Conservation (phyloP, 2,329 filamentous ascomycete genomes). For the Tympanopsis confertula region DNA sequence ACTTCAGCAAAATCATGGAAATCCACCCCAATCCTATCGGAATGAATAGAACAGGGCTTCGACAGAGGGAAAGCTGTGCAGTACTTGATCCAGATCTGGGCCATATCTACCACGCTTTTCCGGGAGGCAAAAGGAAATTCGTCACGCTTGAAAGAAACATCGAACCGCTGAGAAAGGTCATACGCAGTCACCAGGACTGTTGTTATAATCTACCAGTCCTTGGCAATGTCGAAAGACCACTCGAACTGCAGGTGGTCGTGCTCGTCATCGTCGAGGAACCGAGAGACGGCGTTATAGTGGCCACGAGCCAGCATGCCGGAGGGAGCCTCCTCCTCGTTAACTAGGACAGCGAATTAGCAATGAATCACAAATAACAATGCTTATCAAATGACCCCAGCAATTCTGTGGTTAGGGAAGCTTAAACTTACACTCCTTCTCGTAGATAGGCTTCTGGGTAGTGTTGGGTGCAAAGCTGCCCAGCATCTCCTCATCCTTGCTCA, state of each 20-base stretch:
- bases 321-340: conserved; percentile 84
- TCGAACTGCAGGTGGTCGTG: conserved; percentile 83
- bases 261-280: conserved; percentile 92
- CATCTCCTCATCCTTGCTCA: conserved; percentile 96
- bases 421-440: conserved; percentile 81
- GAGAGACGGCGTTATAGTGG: conserved; percentile 78
- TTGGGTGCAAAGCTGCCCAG: conserved; percentile 91
- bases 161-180: too few species aligned
- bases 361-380: background rate
- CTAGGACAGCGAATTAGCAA: conserved; percentile 28
- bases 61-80: too few species aligned
- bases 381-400: background rate
- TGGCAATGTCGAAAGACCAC: conserved; percentile 93
- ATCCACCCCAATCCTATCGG: too few species aligned
- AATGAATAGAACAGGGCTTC: too few species aligned
- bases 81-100: too few species aligned
- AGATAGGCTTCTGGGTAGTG: conserved; percentile 73
- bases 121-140: too few species aligned
- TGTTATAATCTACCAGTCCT: conserved; percentile 65
- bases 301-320: conserved; percentile 82
- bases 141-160: too few species aligned
- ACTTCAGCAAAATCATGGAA: too few species aligned
- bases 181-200: too few species aligned
- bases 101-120: too few species aligned
- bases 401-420: background rate